Conservation (phyloP, 352 stramenopile species). For the Pythium vanterpoolii region DNA sequence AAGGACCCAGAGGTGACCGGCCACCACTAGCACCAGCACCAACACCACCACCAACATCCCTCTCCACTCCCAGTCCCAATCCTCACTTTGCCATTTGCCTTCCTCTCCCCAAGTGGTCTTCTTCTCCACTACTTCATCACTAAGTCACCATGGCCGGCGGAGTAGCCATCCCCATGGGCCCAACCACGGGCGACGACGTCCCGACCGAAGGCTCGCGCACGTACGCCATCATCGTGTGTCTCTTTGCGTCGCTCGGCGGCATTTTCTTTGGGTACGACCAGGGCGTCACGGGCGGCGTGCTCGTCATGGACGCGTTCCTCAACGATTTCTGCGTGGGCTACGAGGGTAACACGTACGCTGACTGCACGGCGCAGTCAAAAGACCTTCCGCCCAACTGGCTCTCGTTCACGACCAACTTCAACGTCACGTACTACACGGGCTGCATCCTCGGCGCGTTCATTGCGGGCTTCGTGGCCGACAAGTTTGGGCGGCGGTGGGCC, state of each 20-base stretch:
- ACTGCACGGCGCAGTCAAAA: constrained; percentile 19
- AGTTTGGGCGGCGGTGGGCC: constrained; percentile 32
- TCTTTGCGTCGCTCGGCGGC: constrained; percentile 44
- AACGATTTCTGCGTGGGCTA: constrained; percentile 39
- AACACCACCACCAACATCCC: no score
- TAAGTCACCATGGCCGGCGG: constrained; percentile 16
- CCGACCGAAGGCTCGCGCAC: constrained; percentile 7
- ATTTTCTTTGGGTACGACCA: constrained; percentile 53
- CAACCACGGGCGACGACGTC: not conserved
- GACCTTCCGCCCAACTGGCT: constrained; percentile 38
- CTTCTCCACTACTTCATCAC: not conserved
- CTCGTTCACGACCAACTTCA: constrained; percentile 38
- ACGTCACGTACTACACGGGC: constrained; percentile 39
- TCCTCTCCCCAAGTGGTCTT: not conserved
- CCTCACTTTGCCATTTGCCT: constrained; percentile 3
- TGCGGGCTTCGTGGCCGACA: constrained; percentile 29
- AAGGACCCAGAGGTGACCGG: no score
- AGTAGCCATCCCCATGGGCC: constrained; percentile 3
- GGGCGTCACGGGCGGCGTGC: constrained; percentile 35
- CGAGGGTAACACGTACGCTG: constrained; percentile 31
- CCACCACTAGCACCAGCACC: no score
- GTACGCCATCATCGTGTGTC: constrained; percentile 36
- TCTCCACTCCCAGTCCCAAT: no score
- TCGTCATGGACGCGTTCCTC: constrained; percentile 47
- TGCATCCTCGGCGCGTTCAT: constrained; percentile 36